Evolutionary conservation across 2,329 filamentous ascomycete species (phyloP).

Genomic region (Didymella exigua): DNA sequence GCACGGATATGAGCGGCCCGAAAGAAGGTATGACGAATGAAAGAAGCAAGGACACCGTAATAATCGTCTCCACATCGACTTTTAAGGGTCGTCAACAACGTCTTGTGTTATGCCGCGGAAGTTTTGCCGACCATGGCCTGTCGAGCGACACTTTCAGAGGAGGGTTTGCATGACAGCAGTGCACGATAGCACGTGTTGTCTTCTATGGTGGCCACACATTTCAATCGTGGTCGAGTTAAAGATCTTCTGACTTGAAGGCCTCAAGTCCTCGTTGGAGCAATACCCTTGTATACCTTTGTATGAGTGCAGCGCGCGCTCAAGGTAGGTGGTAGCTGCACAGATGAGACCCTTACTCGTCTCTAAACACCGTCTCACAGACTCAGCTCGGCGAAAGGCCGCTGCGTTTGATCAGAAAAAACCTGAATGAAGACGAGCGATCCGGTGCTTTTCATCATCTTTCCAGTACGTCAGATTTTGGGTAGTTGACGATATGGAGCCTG

Average conservation of each 20-base stretch:
- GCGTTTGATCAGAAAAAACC: not conserved
- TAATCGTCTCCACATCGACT: not conserved
- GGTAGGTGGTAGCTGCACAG: not conserved
- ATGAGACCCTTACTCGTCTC: not conserved
- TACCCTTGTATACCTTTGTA: not conserved
- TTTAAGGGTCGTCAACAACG: not conserved
- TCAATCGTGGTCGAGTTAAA: not conserved
- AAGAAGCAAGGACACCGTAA: conserved; percentile 7
- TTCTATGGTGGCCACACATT: not conserved
- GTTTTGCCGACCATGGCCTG: not conserved
- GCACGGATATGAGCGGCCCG: conserved; percentile 8
- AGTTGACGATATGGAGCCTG: not conserved
- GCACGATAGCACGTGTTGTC: not conserved
- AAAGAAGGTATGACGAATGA: conserved; percentile 14
- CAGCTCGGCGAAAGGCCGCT: not conserved
- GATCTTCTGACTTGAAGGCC: not conserved
- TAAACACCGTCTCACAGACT: no score
- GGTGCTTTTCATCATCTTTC: not conserved
- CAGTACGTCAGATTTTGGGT: not conserved
- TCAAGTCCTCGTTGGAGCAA: not conserved
- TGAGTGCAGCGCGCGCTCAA: not conserved
- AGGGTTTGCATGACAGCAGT: not conserved
- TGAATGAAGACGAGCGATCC: not conserved
- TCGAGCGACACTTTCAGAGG: not conserved
- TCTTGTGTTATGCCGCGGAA: conserved; percentile 5